Evolutionary conservation across 75 land plant genomes (phyloP).

Genomic region (Picea sitchensis): DNA sequence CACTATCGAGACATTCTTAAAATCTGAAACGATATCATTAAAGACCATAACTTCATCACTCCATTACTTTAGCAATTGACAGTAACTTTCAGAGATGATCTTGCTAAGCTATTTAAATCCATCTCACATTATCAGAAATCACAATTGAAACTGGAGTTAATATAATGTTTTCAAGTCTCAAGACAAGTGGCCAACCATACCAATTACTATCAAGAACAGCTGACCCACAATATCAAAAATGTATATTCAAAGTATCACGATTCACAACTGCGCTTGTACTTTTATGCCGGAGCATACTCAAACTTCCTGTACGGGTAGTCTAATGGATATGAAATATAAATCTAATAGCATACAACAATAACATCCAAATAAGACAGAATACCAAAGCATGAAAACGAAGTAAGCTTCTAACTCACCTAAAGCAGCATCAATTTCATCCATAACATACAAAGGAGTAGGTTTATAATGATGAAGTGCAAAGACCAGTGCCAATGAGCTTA

Average conservation of each 20-base stretch:
- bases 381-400: background rate
- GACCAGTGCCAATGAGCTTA: slow-evolving; percentile 94
- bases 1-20: slow-evolving; percentile 98
- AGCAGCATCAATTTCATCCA: slow-evolving; percentile 99
- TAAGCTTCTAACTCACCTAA: slow-evolving; percentile 46
- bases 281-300: background rate
- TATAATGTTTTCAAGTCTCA: background rate
- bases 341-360: background rate
- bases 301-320: background rate
- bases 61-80: background rate
- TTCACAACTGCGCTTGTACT: no score
- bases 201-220: background rate
- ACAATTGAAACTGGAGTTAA: background rate
- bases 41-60: background rate
- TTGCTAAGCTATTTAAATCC: background rate
- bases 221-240: no score
- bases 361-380: background rate
- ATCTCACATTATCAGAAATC: background rate
- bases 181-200: background rate
- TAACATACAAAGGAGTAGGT: slow-evolving; percentile 96
- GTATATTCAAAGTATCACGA: no score
- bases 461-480: slow-evolving; percentile 98
- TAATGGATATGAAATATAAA: background rate
- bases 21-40: slow-evolving; percentile 45
- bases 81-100: background rate